These are phyloP conservation scores for Entrophospora sp. DNA, from an alignment of 192 early-diverging fungal genomes.

Conservation along the genomic window DNA sequence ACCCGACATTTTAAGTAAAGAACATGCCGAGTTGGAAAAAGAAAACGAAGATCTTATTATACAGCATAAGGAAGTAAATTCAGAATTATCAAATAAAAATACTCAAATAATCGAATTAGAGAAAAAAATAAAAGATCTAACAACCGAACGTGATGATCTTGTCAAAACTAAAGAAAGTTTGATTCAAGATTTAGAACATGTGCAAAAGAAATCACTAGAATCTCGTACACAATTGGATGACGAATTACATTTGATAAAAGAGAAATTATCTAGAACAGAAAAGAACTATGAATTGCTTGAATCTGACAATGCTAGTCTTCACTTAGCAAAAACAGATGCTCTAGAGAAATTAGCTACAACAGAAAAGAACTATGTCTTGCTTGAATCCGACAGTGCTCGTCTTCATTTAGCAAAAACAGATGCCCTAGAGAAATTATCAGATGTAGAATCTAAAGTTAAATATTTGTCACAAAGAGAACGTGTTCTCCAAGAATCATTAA, in stretches of 20 bases:
- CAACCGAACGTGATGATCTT: conserved; percentile 22
- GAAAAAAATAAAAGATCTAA: background rate
- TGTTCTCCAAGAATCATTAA: conserved; percentile 40
- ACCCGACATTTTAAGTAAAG: no score
- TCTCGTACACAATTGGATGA: background rate
- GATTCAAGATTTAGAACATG: conserved; percentile 18
- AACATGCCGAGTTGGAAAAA: no score
- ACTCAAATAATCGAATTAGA: background rate
- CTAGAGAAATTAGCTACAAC: conserved; percentile 21
- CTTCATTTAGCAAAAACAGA: conserved; percentile 30
- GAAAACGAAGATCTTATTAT: no score
- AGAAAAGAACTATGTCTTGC: conserved; percentile 20
- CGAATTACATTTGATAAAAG: conserved; percentile 12
- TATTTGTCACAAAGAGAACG: conserved; percentile 23
- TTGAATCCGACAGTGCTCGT: conserved; percentile 29
- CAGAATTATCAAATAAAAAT: background rate
- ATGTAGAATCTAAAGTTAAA: conserved; percentile 30
- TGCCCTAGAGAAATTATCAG: conserved; percentile 30
- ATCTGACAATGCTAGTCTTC: conserved; percentile 26
- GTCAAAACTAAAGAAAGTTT: conserved; percentile 8
- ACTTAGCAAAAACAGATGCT: conserved; percentile 30
- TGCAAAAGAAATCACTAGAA: conserved; percentile 19
- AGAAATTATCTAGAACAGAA: conserved; percentile 24
- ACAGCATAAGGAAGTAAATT: no score
- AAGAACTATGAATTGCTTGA: conserved; percentile 24